Conservation (phyloP, 2,329 filamentous ascomycete species). For the Phaeoacremonium minimum region DNA sequence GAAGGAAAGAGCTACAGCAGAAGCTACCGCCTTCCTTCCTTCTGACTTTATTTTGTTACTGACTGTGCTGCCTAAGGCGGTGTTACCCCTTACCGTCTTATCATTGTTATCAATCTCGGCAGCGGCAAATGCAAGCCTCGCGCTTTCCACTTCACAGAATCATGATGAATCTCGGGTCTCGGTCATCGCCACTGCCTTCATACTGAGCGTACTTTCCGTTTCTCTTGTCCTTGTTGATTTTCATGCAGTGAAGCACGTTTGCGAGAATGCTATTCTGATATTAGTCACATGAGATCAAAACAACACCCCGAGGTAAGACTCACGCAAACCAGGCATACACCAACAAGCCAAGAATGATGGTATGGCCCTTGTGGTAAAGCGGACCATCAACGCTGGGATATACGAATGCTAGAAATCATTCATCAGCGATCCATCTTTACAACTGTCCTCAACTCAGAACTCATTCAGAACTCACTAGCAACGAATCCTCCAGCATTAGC, state of each 20-base stretch:
- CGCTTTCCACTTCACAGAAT: constrained; percentile 53
- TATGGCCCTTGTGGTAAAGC: constrained; percentile 57
- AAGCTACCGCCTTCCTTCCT: too few species aligned
- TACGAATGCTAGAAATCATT: constrained; percentile 42
- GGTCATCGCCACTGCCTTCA: constrained; percentile 54
- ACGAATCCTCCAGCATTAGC: constrained; percentile 67
- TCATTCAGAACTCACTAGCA: constrained; percentile 40
- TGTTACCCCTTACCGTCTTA: too few species aligned
- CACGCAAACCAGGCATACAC: constrained; percentile 61
- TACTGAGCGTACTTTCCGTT: constrained; percentile 55
- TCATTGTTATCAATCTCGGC: too few species aligned
- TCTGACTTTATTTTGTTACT: too few species aligned
- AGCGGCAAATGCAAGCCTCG: too few species aligned
- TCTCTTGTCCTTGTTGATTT: constrained; percentile 60
- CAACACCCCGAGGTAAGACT: too few species aligned
- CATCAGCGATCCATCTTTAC: neutral
- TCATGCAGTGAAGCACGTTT: constrained; percentile 59
- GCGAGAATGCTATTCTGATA: constrained; percentile 52
- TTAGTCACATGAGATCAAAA: too few species aligned
- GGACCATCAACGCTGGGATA: constrained; percentile 55
- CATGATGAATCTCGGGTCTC: constrained; percentile 59
- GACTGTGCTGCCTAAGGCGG: too few species aligned
- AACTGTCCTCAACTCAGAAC: neutral
- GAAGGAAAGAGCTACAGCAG: too few species aligned
- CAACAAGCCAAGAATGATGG: constrained; percentile 54